phyloP scores from a whole-genome alignment of 768 basidiomycete genomes.

The Tylopilus cervinicoccineus region DNA sequence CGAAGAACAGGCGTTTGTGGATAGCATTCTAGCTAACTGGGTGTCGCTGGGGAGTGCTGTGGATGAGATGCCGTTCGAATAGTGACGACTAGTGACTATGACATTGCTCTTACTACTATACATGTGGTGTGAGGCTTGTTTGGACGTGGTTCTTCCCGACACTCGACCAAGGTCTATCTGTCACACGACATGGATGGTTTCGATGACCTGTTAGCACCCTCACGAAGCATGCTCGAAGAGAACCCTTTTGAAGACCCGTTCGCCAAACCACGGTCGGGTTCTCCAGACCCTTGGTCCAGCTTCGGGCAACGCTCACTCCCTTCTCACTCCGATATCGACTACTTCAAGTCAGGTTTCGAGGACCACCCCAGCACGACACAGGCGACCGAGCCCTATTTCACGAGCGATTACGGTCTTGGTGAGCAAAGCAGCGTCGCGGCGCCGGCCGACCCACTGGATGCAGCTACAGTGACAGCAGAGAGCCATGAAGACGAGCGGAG shows the following conservation, averaged over 20 bases:
- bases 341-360: conserved; percentile 28
- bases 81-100: conserved; percentile 17
- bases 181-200: conserved; percentile 60
- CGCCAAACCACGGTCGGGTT: conserved; percentile 53
- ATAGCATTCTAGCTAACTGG: conserved; percentile 70
- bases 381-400: conserved; percentile 35
- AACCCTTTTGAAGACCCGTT: conserved; percentile 79
- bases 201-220: conserved; percentile 67
- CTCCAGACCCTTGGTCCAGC: conserved; percentile 75
- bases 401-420: conserved; percentile 31
- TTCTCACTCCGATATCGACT: conserved; percentile 23
- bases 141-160: neutral
- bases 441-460: conserved; percentile 41
- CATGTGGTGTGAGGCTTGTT: conserved; percentile 8
- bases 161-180: neutral
- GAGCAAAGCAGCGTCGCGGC: conserved; percentile 17
- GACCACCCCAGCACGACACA: conserved; percentile 22
- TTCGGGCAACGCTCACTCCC: conserved; percentile 39
- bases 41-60: conserved; percentile 63
- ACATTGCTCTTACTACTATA: conserved; percentile 5
- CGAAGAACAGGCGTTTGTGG: conserved; percentile 68
- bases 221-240: conserved; percentile 58
- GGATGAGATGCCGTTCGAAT: conserved; percentile 85
- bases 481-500: conserved; percentile 30
- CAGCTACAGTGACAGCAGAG: conserved; percentile 31